phyloP scores from a whole-genome alignment of 306 rosid species.

The Phaseolus lunatus region DNA sequence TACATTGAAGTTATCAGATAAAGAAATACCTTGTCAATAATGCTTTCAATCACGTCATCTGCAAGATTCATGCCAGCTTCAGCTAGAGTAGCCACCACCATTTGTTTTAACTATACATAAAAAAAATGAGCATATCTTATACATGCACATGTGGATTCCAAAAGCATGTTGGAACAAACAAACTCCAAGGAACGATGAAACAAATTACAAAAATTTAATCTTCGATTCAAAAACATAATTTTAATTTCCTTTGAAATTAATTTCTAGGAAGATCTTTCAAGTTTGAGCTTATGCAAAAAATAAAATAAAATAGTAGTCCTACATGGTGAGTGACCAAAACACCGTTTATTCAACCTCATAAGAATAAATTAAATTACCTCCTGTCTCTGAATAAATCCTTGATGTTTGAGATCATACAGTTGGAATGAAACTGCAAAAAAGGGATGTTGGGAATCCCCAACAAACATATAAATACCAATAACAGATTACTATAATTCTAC shows the following conservation, averaged over 20 bases:
- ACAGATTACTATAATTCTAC: conserved; percentile 19
- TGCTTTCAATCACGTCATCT: conserved; percentile 70
- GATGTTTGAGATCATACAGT: conserved; percentile 81
- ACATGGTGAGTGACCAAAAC: conserved; percentile 15
- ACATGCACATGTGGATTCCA: conserved; percentile 4
- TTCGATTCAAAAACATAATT: conserved; percentile 15
- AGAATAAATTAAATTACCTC: conserved; percentile 66
- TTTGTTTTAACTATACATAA: conserved; percentile 70
- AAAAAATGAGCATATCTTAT: neutral
- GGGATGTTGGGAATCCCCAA: conserved; percentile 44
- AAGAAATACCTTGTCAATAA: conserved; percentile 76
- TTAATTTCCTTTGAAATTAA: neutral
- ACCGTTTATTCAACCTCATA: conserved; percentile 23
- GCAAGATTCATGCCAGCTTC: conserved; percentile 87
- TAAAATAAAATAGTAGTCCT: neutral
- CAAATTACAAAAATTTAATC: neutral
- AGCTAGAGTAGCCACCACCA: conserved; percentile 89
- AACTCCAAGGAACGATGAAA: neutral
- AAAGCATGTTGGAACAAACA: neutral
- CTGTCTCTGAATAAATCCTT: conserved; percentile 75
- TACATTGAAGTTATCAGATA: conserved; percentile 25
- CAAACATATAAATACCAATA: conserved; percentile 32
- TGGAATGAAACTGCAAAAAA: conserved; percentile 79
- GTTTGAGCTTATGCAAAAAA: neutral
- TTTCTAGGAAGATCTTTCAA: neutral